Conservation (phyloP, 257 asterid species). For the Marsdenia floribunda region DNA sequence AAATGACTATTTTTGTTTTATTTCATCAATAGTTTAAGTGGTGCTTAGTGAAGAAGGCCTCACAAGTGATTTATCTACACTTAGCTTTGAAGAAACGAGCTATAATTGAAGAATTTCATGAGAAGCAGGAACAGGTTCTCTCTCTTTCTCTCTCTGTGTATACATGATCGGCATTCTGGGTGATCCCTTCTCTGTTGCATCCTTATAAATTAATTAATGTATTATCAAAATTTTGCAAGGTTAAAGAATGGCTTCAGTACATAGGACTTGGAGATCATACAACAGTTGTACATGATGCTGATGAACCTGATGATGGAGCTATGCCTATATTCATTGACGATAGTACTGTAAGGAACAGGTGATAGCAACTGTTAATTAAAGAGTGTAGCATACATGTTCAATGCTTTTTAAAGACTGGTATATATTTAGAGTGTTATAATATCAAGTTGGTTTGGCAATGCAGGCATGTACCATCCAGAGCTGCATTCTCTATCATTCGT, state of each 20-base stretch:
- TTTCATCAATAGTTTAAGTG: slow-evolving; percentile 66
- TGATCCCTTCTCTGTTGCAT: background rate
- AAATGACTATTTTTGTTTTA: background rate
- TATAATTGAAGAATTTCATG: slow-evolving; percentile 78
- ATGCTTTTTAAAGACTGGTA: background rate
- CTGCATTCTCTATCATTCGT: slow-evolving; percentile 81
- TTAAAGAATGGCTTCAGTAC: slow-evolving; percentile 80
- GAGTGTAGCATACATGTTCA: slow-evolving; percentile 7
- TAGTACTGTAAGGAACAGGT: slow-evolving; percentile 54
- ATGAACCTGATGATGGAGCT: slow-evolving; percentile 85
- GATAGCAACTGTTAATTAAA: slow-evolving; percentile 11
- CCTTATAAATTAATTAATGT: background rate
- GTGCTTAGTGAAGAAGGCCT: slow-evolving; percentile 77
- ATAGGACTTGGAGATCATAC: slow-evolving; percentile 82
- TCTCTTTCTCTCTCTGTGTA: slow-evolving; percentile 23
- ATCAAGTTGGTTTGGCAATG: slow-evolving; percentile 18
- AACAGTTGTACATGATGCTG: slow-evolving; percentile 65
- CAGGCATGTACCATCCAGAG: slow-evolving; percentile 82
- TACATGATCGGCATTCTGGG: background rate
- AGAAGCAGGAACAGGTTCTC: slow-evolving; percentile 91
- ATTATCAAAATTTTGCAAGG: slow-evolving; percentile 29
- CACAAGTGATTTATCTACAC: slow-evolving; percentile 87
- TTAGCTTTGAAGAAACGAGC: slow-evolving; percentile 79
- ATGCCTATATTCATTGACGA: slow-evolving; percentile 55
- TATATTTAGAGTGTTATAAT: background rate